phyloP scores from a whole-genome alignment of 768 basidiomycete species.

The Lyophyllum semitale region DNA sequence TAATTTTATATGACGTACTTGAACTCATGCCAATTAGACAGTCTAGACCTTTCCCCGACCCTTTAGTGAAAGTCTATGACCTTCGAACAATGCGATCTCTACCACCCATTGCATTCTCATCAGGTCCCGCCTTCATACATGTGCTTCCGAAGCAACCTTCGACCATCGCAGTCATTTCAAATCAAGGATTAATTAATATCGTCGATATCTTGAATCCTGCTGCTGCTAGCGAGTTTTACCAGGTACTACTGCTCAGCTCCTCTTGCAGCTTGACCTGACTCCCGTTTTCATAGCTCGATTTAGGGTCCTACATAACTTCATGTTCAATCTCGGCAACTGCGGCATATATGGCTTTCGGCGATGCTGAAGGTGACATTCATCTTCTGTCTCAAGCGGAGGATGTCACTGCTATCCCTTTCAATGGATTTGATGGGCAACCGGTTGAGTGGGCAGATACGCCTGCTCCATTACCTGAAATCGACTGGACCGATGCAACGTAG shows the following conservation, averaged over 20 bases:
- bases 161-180: conserved; percentile 73
- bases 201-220: conserved; percentile 77
- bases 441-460: conserved; percentile 83
- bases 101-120: conserved; percentile 84
- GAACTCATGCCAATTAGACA: conserved; percentile 50
- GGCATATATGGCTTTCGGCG: conserved; percentile 92
- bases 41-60: conserved; percentile 85
- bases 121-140: conserved; percentile 85
- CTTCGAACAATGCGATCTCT: conserved; percentile 80
- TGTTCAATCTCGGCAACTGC: conserved; percentile 83
- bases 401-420: conserved; percentile 68
- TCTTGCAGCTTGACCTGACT: conserved; percentile 1
- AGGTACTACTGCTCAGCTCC: conserved; percentile 45
- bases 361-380: conserved; percentile 83
- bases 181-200: conserved; percentile 81
- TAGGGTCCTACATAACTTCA: conserved; percentile 77
- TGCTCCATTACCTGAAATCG: conserved; percentile 65
- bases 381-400: conserved; percentile 75
- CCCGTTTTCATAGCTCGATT: conserved; percentile 55
- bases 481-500: conserved; percentile 86
- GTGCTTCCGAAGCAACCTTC: conserved; percentile 76
- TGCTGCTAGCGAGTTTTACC: conserved; percentile 75
- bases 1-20: neutral
- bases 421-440: conserved; percentile 87
- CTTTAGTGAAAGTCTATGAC: conserved; percentile 92